phyloP scores from a whole-genome alignment of 2,329 filamentous ascomycete species.

The Podosphaera aphanis region DNA sequence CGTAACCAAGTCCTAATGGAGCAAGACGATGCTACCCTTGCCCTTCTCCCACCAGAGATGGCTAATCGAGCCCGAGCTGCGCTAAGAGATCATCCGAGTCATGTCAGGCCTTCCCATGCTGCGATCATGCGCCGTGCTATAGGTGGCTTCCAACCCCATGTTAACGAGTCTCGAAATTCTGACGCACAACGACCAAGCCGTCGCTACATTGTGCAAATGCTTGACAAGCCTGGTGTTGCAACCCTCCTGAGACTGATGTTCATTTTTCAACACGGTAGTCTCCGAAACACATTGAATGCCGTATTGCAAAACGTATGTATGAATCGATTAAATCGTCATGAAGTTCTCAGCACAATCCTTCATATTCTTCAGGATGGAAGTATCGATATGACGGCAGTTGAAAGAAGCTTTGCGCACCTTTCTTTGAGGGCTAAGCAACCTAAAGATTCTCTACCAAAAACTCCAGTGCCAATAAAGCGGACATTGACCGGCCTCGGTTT shows the following conservation, averaged over 20 bases:
- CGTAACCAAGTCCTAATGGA: conserved; percentile 76
- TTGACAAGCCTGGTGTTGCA: conserved; percentile 85
- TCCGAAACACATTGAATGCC: conserved; percentile 61
- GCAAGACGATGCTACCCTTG: conserved; percentile 70
- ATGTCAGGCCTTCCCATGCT: conserved; percentile 7
- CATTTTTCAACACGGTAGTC: conserved; percentile 71
- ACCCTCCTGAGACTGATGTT: conserved; percentile 98
- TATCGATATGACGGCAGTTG: conserved; percentile 75
- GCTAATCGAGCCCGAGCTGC: conserved; percentile 66
- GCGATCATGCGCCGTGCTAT: conserved; percentile 24
- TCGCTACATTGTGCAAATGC: conserved; percentile 77
- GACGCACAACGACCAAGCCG: conserved; percentile 36
- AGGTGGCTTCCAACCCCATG: conserved; percentile 17
- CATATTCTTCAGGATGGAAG: conserved; percentile 92
- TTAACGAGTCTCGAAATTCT: conserved; percentile 12
- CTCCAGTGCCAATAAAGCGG: conserved; percentile 58
- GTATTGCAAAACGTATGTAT: conserved; percentile 83
- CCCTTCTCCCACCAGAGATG: conserved; percentile 63
- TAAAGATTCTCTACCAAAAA: conserved; percentile 40
- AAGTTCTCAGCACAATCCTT: conserved; percentile 78
- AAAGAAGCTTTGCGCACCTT: conserved; percentile 82
- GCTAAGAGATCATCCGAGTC: conserved; percentile 19
- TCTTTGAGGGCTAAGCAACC: conserved; percentile 74
- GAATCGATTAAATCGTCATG: conserved; percentile 84
- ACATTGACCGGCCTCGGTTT: conserved; percentile 35